phyloP scores from a whole-genome alignment of 108 stramenopile genomes.

The Discostella pseudostelligera region DNA sequence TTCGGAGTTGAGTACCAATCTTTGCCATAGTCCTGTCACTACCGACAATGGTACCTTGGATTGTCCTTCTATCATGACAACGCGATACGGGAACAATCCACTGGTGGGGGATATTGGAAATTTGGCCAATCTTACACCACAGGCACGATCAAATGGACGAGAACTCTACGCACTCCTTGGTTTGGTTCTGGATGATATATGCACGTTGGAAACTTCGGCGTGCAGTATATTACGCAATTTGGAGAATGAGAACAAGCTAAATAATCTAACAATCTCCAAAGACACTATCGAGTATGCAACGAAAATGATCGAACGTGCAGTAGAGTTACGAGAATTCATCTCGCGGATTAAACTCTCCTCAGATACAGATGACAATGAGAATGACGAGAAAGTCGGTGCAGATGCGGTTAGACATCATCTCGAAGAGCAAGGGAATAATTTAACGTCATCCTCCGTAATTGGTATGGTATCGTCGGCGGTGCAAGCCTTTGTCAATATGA shows the following conservation, averaged over 20 bases:
- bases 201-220: conserved; percentile 36
- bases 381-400: conserved; percentile 36
- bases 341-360: conserved; percentile 48
- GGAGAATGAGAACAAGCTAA: conserved; percentile 21
- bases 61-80: not conserved
- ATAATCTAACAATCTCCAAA: conserved; percentile 3
- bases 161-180: conserved; percentile 47
- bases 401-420: conserved; percentile 62
- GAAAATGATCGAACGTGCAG: conserved; percentile 33
- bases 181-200: conserved; percentile 46
- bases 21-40: not conserved
- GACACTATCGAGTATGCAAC: conserved; percentile 30
- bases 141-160: conserved; percentile 63
- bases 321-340: conserved; percentile 57
- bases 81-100: conserved; percentile 64
- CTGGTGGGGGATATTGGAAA: conserved; percentile 77
- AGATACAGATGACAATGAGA: conserved; percentile 8
- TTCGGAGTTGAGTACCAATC: not conserved
- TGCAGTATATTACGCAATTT: conserved; percentile 15
- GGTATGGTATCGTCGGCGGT: conserved; percentile 27
- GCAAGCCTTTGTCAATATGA: conserved; percentile 40
- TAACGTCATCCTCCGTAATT: conserved; percentile 16
- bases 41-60: not conserved
- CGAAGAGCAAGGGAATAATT: conserved; percentile 44
- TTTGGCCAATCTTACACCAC: conserved; percentile 46